phyloP scores from a whole-genome alignment of 2,329 filamentous ascomycete genomes.

The Colletotrichum sp. region DNA sequence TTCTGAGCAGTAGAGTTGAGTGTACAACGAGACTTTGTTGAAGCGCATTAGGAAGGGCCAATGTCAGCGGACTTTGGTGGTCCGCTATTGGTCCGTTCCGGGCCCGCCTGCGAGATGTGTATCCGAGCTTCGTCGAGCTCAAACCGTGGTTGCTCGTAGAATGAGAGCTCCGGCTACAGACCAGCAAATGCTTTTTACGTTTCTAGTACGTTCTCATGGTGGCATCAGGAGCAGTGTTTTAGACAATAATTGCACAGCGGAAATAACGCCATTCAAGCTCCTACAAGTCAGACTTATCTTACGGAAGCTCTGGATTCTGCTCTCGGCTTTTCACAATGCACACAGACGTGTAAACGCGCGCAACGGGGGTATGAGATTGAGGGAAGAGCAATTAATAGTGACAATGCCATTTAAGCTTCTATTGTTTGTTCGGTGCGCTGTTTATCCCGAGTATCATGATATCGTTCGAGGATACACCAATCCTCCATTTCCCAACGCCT shows the following conservation, averaged over 20 bases:
- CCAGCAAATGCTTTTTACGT: not conserved
- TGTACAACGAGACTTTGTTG: not conserved
- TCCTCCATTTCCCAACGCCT: not conserved
- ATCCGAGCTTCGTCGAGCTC: not conserved
- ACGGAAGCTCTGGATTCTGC: not conserved
- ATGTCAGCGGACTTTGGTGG: not conserved
- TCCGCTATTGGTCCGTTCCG: not conserved
- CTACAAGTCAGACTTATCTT: not conserved
- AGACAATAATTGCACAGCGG: not conserved
- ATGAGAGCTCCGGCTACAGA: not conserved
- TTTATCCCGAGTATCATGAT: conserved; percentile 2
- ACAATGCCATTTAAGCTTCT: not conserved
- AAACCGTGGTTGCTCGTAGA: not conserved
- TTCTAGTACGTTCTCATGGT: not conserved
- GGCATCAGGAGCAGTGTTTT: not conserved
- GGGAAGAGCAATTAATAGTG: not conserved
- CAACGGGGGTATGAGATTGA: rapidly evolving
- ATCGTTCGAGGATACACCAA: not conserved
- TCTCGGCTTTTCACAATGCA: not conserved
- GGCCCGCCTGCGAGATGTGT: not conserved
- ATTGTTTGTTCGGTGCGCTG: conserved; percentile 10
- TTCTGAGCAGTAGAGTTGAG: not conserved
- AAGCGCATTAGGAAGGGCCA: not conserved
- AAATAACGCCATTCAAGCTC: not conserved
- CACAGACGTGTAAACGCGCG: not conserved